phyloP scores from a whole-genome alignment of 208 protist genomes.

The Vickermania spadyakhi region DNA sequence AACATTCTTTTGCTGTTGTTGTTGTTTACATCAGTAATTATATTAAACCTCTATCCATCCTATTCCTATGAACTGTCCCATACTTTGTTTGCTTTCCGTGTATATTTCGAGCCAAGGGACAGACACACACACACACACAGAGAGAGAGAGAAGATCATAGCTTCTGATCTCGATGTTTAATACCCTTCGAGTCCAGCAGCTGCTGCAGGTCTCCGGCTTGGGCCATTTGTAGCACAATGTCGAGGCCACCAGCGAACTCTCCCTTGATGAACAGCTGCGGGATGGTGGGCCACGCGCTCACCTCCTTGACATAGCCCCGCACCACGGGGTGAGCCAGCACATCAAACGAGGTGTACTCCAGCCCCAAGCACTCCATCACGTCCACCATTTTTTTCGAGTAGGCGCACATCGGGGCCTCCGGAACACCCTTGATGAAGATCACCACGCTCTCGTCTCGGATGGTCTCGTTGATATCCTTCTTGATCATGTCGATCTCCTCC shows the following conservation, averaged over 20 bases:
- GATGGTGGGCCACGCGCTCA: constrained; percentile 95
- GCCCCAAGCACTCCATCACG: constrained; percentile 86
- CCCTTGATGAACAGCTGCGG: constrained; percentile 95
- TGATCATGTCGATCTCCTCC: constrained; percentile 79
- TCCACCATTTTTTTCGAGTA: constrained; percentile 92
- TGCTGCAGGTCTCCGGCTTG: constrained; percentile 76
- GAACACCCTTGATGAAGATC: constrained; percentile 96
- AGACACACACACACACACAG: too few relatives aligned
- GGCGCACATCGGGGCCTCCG: constrained; percentile 93
- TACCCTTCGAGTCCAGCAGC: constrained; percentile 71
- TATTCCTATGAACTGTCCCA: too few relatives aligned
- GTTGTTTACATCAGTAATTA: too few relatives aligned
- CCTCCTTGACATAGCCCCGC: constrained; percentile 92
- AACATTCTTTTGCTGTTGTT: too few relatives aligned
- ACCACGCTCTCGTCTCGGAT: constrained; percentile 89
- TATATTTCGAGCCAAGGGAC: too few relatives aligned
- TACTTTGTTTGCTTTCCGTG: too few relatives aligned
- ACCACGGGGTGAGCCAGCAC: constrained; percentile 89
- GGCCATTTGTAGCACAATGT: constrained; percentile 91
- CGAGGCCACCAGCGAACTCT: constrained; percentile 92
- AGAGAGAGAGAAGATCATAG: too few relatives aligned
- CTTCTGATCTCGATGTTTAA: constrained; percentile 56
- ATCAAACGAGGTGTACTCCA: constrained; percentile 91
- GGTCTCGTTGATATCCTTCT: constrained; percentile 81
- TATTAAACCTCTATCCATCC: too few relatives aligned